Evolutionary conservation across 1,139 yeast genomes (phyloP).

Genomic region (Barnettozyma hawaiiensis): DNA sequence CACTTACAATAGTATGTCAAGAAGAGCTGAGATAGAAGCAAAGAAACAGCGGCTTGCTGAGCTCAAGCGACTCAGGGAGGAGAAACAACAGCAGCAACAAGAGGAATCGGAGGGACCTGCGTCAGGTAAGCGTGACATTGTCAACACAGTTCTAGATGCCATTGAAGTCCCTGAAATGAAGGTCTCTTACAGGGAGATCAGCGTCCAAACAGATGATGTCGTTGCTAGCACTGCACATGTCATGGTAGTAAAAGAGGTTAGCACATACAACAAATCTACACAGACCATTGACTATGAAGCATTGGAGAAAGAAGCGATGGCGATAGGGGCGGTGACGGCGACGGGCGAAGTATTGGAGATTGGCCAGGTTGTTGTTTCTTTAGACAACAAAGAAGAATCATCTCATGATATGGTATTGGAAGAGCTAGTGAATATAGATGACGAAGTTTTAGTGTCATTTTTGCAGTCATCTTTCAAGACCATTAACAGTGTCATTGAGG

Average conservation of each 20-base stretch:
- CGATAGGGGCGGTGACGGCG: not conserved
- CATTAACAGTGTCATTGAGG: slow-evolving; percentile 35
- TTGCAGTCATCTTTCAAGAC: slow-evolving; percentile 36
- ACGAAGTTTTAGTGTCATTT: slow-evolving; percentile 24
- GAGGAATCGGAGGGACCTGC: not conserved
- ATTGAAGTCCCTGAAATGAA: not conserved
- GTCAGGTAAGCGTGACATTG: not conserved
- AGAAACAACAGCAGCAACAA: slow-evolving; percentile 18
- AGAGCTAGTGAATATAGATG: slow-evolving; percentile 13
- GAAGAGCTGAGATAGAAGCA: slow-evolving; percentile 28
- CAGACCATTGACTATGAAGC: slow-evolving; percentile 16
- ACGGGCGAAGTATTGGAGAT: too few relatives aligned
- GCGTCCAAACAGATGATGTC: slow-evolving; percentile 1
- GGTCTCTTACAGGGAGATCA: slow-evolving; percentile 2
- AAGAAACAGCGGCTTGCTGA: slow-evolving; percentile 25
- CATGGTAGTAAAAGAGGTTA: slow-evolving; percentile 2
- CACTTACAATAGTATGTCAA: slow-evolving; percentile 8
- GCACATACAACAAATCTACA: slow-evolving; percentile 19
- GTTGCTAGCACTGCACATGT: slow-evolving; percentile 1
- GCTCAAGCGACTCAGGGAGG: slow-evolving; percentile 26
- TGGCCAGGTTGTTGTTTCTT: not conserved
- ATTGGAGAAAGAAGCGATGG: slow-evolving; percentile 3
- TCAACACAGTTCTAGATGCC: slow-evolving; percentile 1
- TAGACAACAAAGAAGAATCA: too few relatives aligned
- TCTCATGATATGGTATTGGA: not conserved